A percentile compares a stretch with the other conserved stretches of the same genome.
Evolutionary conservation across 2,329 filamentous ascomycete genomes (phyloP).

Genomic region (Fusarium keratoplasticum): DNA sequence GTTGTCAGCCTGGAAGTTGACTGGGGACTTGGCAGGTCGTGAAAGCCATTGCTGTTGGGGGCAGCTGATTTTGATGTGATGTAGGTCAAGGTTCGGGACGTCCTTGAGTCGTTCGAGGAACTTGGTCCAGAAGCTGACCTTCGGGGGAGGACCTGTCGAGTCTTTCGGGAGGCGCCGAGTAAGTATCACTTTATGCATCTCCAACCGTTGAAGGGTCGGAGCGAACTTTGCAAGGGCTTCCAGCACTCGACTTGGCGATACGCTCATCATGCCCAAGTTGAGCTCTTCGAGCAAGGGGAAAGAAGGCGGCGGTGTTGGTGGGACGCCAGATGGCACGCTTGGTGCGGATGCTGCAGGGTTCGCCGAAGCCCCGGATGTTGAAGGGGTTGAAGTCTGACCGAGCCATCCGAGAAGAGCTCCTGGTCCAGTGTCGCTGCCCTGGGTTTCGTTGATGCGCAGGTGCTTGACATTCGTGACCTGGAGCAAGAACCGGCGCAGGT

Average conservation of each 20-base stretch:
- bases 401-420: slow-evolving; percentile 56
- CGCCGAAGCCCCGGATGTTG: slow-evolving; percentile 3
- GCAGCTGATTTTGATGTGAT: slow-evolving; percentile 48
- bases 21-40: slow-evolving; percentile 10
- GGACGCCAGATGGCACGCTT: background rate
- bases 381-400: slow-evolving; percentile 23
- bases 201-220: slow-evolving; percentile 56
- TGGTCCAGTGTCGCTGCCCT: slow-evolving; percentile 10
- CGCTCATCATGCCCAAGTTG: slow-evolving; percentile 56
- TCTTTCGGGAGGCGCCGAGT: slow-evolving; percentile 20
- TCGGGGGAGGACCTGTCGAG: slow-evolving; percentile 7
- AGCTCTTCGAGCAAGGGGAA: slow-evolving; percentile 54
- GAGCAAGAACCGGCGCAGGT: slow-evolving; percentile 42
- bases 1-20: slow-evolving; percentile 22
- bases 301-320: slow-evolving; percentile 34
- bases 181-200: slow-evolving; percentile 58
- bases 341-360: background rate
- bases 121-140: slow-evolving; percentile 53
- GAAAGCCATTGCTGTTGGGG: slow-evolving; percentile 43
- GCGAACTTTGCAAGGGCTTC: slow-evolving; percentile 56
- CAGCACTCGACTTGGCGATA: slow-evolving; percentile 48
- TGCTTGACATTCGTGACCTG: slow-evolving; percentile 57
- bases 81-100: slow-evolving; percentile 48
- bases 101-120: slow-evolving; percentile 52
- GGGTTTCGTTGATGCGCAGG: slow-evolving; percentile 61